A percentile compares a stretch with the other conserved stretches of the same genome.
Evolutionary conservation across 805 yeast species (phyloP).

Genomic region (Zygosaccharomyces gambellarensis): DNA sequence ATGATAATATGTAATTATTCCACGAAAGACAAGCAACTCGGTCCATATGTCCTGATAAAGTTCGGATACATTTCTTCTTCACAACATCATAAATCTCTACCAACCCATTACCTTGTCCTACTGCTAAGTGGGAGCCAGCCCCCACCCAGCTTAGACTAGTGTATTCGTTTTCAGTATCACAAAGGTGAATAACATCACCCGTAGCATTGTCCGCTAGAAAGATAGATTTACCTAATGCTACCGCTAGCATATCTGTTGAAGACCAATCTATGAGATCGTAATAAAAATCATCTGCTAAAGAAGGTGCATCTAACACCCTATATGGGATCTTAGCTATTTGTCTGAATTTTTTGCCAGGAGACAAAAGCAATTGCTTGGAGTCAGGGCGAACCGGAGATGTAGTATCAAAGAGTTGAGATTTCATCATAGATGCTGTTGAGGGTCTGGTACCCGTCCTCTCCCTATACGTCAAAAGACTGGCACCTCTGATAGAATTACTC

Average conservation of each 20-base stretch:
- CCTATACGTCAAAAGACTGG: slow-evolving; percentile 69
- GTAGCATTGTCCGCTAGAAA: slow-evolving; percentile 87
- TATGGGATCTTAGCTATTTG: slow-evolving; percentile 82
- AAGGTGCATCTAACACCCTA: slow-evolving; percentile 94
- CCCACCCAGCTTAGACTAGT: slow-evolving; percentile 92
- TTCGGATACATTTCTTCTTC: slow-evolving; percentile 72
- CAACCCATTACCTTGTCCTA: slow-evolving; percentile 80
- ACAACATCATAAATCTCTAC: slow-evolving; percentile 96
- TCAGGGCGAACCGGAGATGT: slow-evolving; percentile 86
- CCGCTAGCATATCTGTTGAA: slow-evolving; percentile 78
- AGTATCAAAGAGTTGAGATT: slow-evolving; percentile 60
- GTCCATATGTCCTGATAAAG: slow-evolving; percentile 85
- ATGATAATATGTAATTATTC: slow-evolving; percentile 83
- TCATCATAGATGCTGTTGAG: slow-evolving; percentile 54
- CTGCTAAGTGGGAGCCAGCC: slow-evolving; percentile 88
- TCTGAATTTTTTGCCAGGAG: slow-evolving; percentile 77
- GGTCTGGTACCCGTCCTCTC: slow-evolving; percentile 65
- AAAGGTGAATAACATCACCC: slow-evolving; percentile 75
- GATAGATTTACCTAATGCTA: slow-evolving; percentile 82
- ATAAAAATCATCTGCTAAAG: slow-evolving; percentile 88
- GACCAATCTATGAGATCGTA: slow-evolving; percentile 95
- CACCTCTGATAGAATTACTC: slow-evolving; percentile 34
- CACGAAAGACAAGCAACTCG: slow-evolving; percentile 87
- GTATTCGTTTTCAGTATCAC: slow-evolving; percentile 70
- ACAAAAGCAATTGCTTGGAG: slow-evolving; percentile 68